Conservation (phyloP, 2,329 filamentous ascomycete species). For the Xylaria sp. region DNA sequence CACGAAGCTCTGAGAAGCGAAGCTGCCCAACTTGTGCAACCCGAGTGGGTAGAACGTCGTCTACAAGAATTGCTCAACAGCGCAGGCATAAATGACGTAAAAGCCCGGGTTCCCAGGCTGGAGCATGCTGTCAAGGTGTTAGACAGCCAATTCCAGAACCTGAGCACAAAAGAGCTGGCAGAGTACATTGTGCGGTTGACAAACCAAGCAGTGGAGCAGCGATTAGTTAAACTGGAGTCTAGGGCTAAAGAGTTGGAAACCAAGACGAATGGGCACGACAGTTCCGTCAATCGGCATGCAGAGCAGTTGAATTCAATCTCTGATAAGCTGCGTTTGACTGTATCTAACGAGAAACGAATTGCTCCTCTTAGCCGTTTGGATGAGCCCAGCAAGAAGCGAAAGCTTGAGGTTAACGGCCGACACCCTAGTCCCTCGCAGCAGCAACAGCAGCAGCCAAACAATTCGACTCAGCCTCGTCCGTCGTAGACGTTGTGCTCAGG, state of each 20-base stretch:
- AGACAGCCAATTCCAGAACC: conserved; percentile 55
- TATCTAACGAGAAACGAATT: conserved; percentile 16
- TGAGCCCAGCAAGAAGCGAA: conserved; percentile 26
- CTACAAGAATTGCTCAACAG: conserved; percentile 26
- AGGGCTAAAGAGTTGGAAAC: conserved; percentile 1
- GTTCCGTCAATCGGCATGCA: background rate
- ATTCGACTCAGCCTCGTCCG: background rate
- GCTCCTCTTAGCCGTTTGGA: conserved; percentile 16
- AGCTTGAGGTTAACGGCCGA: conserved; percentile 21
- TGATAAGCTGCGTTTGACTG: background rate
- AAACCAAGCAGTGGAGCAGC: conserved; percentile 31
- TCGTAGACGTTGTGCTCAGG: background rate
- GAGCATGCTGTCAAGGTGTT: conserved; percentile 47
- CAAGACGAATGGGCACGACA: conserved; percentile 3
- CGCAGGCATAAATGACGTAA: conserved; percentile 27
- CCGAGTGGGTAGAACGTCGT: conserved; percentile 19
- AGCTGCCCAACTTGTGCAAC: conserved; percentile 3
- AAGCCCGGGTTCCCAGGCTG: conserved; percentile 42
- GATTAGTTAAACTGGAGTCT: conserved; percentile 15
- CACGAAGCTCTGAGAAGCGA: conserved; percentile 2
- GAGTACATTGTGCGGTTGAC: conserved; percentile 46
- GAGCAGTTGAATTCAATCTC: background rate
- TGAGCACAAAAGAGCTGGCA: conserved; percentile 51
- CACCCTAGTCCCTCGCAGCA: conserved; percentile 26
- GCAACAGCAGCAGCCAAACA: conserved; percentile 7